Conservation (phyloP, 2,329 filamentous ascomycete species). For the Didymosphaeria variabile region DNA sequence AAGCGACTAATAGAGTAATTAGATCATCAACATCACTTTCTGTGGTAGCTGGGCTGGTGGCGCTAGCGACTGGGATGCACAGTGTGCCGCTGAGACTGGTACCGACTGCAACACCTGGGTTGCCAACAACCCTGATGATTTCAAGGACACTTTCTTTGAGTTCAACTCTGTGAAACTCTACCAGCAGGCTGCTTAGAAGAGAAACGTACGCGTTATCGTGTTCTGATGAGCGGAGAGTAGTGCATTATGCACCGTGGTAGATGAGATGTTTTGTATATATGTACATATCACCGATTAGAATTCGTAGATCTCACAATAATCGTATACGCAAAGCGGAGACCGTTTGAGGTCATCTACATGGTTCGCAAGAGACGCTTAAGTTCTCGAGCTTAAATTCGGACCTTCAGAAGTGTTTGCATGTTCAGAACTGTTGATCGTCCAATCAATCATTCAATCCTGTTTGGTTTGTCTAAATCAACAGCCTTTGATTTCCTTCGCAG, state of each 20-base stretch:
- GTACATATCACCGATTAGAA: neutral
- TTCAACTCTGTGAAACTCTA: constrained; percentile 15
- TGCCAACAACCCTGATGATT: constrained; percentile 14
- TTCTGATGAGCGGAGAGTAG: neutral
- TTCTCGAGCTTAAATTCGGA: too few relatives aligned
- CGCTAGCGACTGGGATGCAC: neutral
- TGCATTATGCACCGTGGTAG: neutral
- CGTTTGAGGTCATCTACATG: neutral
- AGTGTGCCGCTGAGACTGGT: constrained; percentile 14
- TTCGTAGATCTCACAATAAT: neutral
- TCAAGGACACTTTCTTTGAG: constrained; percentile 16
- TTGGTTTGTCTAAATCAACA: too few relatives aligned
- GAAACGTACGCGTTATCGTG: too few relatives aligned
- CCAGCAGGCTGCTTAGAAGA: neutral
- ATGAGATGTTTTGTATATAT: neutral
- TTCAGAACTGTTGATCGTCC: too few relatives aligned
- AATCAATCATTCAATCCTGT: too few relatives aligned
- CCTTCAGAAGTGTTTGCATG: too few relatives aligned
- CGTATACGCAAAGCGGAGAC: neutral
- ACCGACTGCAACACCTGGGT: constrained; percentile 12
- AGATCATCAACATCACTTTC: constrained; percentile 13
- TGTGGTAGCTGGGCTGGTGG: constrained; percentile 13
- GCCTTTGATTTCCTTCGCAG: too few relatives aligned
- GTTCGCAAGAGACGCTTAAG: too few relatives aligned
- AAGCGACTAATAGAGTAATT: neutral